These are phyloP conservation scores for Cystobasidiaceae sp. DNA, from an alignment of 1,284 basidiomycete species.

Conservation along the genomic window DNA sequence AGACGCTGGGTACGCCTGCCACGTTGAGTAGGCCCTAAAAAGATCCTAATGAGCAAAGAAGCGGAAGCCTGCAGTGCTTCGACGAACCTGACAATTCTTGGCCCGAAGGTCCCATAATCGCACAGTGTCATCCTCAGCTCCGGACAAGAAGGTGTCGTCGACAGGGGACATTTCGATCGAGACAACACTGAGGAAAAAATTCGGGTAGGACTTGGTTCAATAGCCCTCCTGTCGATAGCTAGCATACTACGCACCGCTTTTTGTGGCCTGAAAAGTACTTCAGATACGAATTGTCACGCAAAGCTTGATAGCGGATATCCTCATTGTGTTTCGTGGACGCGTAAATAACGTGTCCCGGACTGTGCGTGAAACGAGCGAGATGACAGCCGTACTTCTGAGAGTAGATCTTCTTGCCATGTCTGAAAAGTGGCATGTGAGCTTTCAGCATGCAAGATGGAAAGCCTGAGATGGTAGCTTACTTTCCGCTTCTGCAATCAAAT, in stretches of 20 bases:
- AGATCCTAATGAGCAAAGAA: slow-evolving; percentile 51
- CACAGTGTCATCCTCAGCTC: slow-evolving; percentile 89
- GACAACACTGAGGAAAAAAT: slow-evolving; percentile 56
- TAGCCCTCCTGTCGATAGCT: background rate
- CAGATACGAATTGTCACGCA: slow-evolving; percentile 93
- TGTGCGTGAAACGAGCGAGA: slow-evolving; percentile 89
- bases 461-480: slow-evolving; percentile 59
- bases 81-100: slow-evolving; percentile 59
- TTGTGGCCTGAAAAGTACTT: slow-evolving; percentile 95
- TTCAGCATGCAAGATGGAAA: background rate
- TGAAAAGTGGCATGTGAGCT: slow-evolving; percentile 47
- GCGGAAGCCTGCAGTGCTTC: background rate
- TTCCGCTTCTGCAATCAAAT: slow-evolving; percentile 82
- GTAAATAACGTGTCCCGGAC: slow-evolving; percentile 73
- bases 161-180: slow-evolving; percentile 87
- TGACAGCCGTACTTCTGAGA: slow-evolving; percentile 97
- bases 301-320: slow-evolving; percentile 84
- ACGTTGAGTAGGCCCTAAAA: slow-evolving; percentile 54
- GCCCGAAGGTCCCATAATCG: slow-evolving; percentile 89
- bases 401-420: slow-evolving; percentile 67
- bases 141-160: slow-evolving; percentile 93
- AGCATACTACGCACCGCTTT: slow-evolving; percentile 52
- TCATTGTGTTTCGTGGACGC: slow-evolving; percentile 91
- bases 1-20: slow-evolving; percentile 67
- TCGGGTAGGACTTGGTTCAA: background rate